phyloP scores from a whole-genome alignment of 345 rosid species.

The Erysimum cheiranthoides region DNA sequence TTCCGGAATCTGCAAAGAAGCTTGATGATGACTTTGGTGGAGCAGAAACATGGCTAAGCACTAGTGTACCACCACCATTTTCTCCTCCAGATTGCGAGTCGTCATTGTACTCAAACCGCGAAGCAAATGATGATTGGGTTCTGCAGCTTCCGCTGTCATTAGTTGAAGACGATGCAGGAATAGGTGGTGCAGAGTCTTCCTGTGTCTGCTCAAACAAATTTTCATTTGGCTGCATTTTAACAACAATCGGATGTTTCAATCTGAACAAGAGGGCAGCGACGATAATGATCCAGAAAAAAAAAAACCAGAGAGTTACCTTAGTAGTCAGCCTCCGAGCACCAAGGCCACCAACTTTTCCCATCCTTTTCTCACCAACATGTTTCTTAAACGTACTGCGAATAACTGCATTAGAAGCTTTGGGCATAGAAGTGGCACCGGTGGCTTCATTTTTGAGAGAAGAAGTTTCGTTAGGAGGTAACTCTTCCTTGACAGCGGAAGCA shows the following conservation, averaged over 20 bases:
- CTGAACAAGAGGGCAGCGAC: neutral
- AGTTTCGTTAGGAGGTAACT: conserved; percentile 33
- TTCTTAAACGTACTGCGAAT: conserved; percentile 60
- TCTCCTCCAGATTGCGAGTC: conserved; percentile 43
- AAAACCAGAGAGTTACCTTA: conserved; percentile 47
- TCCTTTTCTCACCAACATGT: conserved; percentile 72
- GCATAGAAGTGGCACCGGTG: conserved; percentile 50
- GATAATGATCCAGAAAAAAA: neutral
- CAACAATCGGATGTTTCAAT: neutral
- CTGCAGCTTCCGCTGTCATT: conserved; percentile 32
- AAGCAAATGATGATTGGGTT: conserved; percentile 56
- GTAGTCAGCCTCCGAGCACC: conserved; percentile 81
- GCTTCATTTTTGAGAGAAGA: conserved; percentile 41
- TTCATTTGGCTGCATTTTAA: conserved; percentile 63
- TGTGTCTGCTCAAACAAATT: conserved; percentile 69
- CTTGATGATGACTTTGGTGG: conserved; percentile 70
- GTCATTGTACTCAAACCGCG: conserved; percentile 81
- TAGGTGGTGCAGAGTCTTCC: conserved; percentile 49
- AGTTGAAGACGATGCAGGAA: conserved; percentile 43
- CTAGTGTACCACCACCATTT: conserved; percentile 54
- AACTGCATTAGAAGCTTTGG: conserved; percentile 55
- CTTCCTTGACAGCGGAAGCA: conserved; percentile 52
- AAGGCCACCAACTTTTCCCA: conserved; percentile 75
- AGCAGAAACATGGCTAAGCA: conserved; percentile 75
- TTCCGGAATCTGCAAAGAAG: conserved; percentile 76